Evolutionary conservation across 176 grass and related monocot species (phyloP).

Genomic region (Phoenix dactylifera): DNA sequence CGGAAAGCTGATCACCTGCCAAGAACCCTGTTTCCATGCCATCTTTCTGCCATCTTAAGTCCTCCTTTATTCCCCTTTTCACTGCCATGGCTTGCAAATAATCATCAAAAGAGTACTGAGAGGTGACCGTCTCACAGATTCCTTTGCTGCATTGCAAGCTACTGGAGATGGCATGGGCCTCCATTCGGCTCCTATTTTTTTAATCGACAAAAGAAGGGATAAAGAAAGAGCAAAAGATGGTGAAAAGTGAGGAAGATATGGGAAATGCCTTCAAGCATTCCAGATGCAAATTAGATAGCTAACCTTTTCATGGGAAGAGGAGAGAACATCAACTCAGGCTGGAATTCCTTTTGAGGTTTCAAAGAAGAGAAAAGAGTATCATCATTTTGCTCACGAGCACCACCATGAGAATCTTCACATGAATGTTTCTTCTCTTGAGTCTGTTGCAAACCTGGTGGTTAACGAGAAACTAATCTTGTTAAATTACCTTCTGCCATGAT

Average conservation of each 20-base stretch:
- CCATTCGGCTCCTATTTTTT: conserved; percentile 45
- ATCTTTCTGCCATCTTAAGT: conserved; percentile 58
- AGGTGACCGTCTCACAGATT: conserved; percentile 39
- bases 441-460: conserved; percentile 27
- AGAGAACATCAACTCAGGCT: conserved; percentile 30
- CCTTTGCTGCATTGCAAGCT: conserved; percentile 53
- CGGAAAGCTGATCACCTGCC: conserved; percentile 28
- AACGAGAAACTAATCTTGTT: conserved; percentile 31
- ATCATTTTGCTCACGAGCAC: conserved; percentile 56
- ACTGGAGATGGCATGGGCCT: conserved; percentile 32
- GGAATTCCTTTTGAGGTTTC: conserved; percentile 45
- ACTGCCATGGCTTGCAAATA: conserved; percentile 54
- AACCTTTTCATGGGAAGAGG: conserved; percentile 83
- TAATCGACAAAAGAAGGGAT: background rate
- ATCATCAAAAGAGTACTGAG: conserved; percentile 65
- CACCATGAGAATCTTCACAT: conserved; percentile 29
- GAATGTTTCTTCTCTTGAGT: conserved; percentile 38
- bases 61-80: conserved; percentile 61
- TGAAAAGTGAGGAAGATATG: conserved; percentile 10
- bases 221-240: background rate
- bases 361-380: conserved; percentile 19
- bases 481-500: conserved; percentile 47
- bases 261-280: conserved; percentile 15
- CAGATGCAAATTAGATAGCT: conserved; percentile 16
- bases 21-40: conserved; percentile 10